A percentile compares a stretch with the other conserved stretches of the same genome.
These are phyloP conservation scores for Cyberlindnera suaveolens DNA, from an alignment of 805 yeast species.

Conservation along the genomic window DNA sequence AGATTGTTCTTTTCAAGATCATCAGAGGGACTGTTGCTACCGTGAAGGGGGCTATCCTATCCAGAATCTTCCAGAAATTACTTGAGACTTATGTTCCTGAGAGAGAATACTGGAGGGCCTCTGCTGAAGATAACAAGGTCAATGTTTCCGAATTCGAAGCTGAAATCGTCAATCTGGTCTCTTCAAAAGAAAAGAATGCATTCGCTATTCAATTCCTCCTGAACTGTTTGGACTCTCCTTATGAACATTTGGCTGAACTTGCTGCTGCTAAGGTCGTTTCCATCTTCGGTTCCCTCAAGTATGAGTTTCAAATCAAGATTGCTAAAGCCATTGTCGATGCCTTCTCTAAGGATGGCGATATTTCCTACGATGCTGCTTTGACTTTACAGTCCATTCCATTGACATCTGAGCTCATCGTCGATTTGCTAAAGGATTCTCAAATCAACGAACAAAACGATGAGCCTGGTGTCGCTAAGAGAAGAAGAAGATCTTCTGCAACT, in stretches of 20 bases:
- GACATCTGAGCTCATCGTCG: slow-evolving; percentile 49
- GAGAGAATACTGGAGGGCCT: slow-evolving; percentile 39
- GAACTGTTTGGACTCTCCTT: slow-evolving; percentile 40
- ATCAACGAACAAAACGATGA: slow-evolving; percentile 39
- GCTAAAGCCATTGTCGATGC: slow-evolving; percentile 57
- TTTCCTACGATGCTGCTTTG: slow-evolving; percentile 46
- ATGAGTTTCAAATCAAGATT: slow-evolving; percentile 51
- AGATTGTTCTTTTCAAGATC: slow-evolving; percentile 41
- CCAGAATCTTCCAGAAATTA: slow-evolving; percentile 41
- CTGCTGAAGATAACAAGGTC: slow-evolving; percentile 43
- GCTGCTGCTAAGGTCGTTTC: slow-evolving; percentile 46
- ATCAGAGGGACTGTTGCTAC: slow-evolving; percentile 32
- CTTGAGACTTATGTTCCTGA: slow-evolving; percentile 38
- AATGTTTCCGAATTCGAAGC: slow-evolving; percentile 50
- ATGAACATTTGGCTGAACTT: slow-evolving; percentile 36
- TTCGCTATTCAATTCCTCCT: slow-evolving; percentile 58
- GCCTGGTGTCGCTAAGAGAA: slow-evolving; percentile 58
- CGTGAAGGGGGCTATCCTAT: slow-evolving; percentile 39
- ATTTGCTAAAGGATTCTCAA: slow-evolving; percentile 53
- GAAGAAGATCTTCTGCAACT: slow-evolving; percentile 76
- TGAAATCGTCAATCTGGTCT: slow-evolving; percentile 51
- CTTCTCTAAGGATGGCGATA: slow-evolving; percentile 32
- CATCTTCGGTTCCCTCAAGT: slow-evolving; percentile 52
- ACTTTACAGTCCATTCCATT: slow-evolving; percentile 50
- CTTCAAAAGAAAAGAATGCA: slow-evolving; percentile 51